Conservation (phyloP, 1,139 yeast genomes). For the Pichia sp. region DNA sequence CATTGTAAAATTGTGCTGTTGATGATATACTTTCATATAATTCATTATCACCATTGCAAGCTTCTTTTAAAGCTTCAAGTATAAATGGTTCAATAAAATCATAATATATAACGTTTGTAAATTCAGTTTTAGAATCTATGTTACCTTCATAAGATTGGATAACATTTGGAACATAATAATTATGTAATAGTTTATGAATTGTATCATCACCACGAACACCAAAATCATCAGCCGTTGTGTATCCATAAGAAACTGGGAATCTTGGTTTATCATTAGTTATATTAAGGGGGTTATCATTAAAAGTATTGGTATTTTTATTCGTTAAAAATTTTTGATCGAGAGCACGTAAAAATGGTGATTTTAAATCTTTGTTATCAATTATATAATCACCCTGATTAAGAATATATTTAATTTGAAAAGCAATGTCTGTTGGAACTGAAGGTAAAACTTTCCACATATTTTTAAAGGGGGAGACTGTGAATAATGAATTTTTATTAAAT, state of each 20-base stretch:
- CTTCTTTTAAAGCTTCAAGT: constrained; percentile 44
- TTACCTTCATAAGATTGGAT: constrained; percentile 38
- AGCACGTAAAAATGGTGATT: constrained; percentile 24
- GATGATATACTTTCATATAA: constrained; percentile 28
- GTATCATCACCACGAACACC: constrained; percentile 91
- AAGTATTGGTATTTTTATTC: not conserved
- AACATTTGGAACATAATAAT: constrained; percentile 68
- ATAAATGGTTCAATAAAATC: constrained; percentile 66
- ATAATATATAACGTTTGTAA: constrained; percentile 69
- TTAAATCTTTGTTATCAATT: constrained; percentile 19
- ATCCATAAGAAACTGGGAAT: constrained; percentile 43
- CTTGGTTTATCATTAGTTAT: not conserved
- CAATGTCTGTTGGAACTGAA: constrained; percentile 44
- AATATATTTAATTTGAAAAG: constrained; percentile 40
- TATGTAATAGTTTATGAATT: constrained; percentile 54
- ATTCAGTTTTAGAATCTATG: constrained; percentile 23
- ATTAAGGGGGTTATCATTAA: not conserved
- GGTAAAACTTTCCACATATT: constrained; percentile 67
- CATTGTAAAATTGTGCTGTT: constrained; percentile 26
- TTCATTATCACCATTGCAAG: constrained; percentile 20
- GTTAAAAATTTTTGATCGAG: constrained; percentile 3
- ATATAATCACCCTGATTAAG: constrained; percentile 50
- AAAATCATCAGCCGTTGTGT: constrained; percentile 73
- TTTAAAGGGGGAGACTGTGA: constrained; percentile 77
- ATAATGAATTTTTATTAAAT: constrained; percentile 75